phyloP scores from a whole-genome alignment of 805 yeast genomes.

The Wickerhamiella siamensis region DNA sequence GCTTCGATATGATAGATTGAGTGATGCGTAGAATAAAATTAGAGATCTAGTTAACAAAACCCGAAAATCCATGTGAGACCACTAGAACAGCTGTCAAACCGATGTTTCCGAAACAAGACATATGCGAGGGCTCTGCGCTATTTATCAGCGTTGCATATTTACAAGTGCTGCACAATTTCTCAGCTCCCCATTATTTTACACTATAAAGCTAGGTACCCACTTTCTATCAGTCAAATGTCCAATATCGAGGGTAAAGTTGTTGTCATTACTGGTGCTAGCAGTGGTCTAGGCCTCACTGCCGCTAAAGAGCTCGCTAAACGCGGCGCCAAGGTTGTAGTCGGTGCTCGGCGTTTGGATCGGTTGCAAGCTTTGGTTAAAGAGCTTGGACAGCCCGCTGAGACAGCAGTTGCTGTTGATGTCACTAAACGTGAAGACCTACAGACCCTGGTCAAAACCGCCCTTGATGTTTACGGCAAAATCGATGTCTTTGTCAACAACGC shows the following conservation, averaged over 20 bases:
- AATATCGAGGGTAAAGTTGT: slow-evolving; percentile 40
- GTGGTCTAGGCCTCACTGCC: slow-evolving; percentile 90
- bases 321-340: slow-evolving; percentile 53
- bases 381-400: slow-evolving; percentile 31
- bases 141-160: too few relatives aligned
- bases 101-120: too few relatives aligned
- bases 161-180: too few relatives aligned
- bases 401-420: slow-evolving; percentile 39
- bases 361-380: slow-evolving; percentile 34
- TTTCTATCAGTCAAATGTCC: neutral
- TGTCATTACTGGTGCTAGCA: slow-evolving; percentile 85
- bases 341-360: slow-evolving; percentile 60
- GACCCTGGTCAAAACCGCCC: slow-evolving; percentile 37
- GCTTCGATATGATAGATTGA: too few relatives aligned
- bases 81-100: too few relatives aligned
- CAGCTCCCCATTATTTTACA: too few relatives aligned
- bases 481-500: slow-evolving; percentile 51
- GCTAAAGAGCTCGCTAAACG: slow-evolving; percentile 68
- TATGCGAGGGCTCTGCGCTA: too few relatives aligned
- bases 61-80: too few relatives aligned
- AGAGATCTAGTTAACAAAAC: too few relatives aligned
- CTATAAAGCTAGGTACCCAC: too few relatives aligned
- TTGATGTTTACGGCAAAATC: slow-evolving; percentile 36
- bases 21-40: too few relatives aligned
- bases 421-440: slow-evolving; percentile 35